Evolutionary conservation across 2,329 filamentous ascomycete species (phyloP).

Genomic region (Trichoderma citrinoviride): DNA sequence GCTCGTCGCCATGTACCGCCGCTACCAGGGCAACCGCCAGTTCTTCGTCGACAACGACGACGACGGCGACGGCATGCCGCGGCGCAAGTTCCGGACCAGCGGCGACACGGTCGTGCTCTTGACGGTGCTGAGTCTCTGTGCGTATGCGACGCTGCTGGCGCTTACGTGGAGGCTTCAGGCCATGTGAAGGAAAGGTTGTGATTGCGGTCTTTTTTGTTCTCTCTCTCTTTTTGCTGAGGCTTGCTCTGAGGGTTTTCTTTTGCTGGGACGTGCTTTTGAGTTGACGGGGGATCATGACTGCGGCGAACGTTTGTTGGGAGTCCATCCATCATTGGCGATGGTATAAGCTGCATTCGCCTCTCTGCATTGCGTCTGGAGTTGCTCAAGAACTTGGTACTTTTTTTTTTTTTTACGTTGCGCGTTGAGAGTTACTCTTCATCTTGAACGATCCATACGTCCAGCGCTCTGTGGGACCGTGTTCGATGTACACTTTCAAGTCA

Average conservation of each 20-base stretch:
- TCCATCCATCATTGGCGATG: too few relatives aligned
- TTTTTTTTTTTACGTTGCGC: too few relatives aligned
- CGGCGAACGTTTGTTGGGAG: too few relatives aligned
- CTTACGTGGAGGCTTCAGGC: conserved; percentile 49
- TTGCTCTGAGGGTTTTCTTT: background rate
- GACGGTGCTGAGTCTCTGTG: conserved; percentile 54
- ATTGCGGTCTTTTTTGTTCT: background rate
- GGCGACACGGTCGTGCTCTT: conserved; percentile 61
- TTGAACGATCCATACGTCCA: too few relatives aligned
- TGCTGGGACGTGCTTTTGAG: background rate
- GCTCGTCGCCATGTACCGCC: conserved; percentile 77
- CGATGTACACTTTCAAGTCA: too few relatives aligned
- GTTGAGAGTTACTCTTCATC: too few relatives aligned
- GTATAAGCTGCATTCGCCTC: too few relatives aligned
- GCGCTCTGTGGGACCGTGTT: too few relatives aligned
- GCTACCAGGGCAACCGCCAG: conserved; percentile 88
- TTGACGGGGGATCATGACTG: too few relatives aligned
- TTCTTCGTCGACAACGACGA: conserved; percentile 64
- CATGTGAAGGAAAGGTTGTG: conserved; percentile 23
- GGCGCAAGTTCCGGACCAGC: conserved; percentile 60
- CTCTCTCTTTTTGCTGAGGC: background rate
- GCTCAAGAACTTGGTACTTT: too few relatives aligned
- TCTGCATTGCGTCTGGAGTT: too few relatives aligned
- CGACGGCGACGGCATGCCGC: conserved; percentile 25
- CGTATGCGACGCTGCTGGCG: conserved; percentile 56